Evolutionary conservation across 2,329 filamentous ascomycete species (phyloP).

Genomic region (Ascochyta koolunga): DNA sequence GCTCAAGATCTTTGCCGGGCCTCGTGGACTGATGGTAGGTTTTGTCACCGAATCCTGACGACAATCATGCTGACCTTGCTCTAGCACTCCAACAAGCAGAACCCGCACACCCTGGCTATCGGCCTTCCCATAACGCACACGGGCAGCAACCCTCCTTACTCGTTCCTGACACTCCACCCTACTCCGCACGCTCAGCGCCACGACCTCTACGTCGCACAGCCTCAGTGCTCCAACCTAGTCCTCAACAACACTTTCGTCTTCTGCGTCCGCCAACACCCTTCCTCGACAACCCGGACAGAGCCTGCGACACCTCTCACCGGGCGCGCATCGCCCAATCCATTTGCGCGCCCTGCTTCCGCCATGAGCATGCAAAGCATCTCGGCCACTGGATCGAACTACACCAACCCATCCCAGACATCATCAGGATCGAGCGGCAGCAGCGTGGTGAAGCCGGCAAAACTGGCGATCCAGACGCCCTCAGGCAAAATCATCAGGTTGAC

Average conservation of each 20-base stretch:
- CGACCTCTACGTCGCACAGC: conserved; percentile 95
- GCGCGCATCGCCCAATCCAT: conserved; percentile 58
- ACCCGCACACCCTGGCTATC: conserved; percentile 88
- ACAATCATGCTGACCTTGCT: conserved; percentile 21
- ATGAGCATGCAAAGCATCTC: conserved; percentile 66
- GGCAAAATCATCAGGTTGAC: conserved; percentile 92
- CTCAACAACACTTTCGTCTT: conserved; percentile 99
- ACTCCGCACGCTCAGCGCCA: conserved; percentile 97
- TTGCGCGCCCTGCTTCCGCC: conserved; percentile 62
- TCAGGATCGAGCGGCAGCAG: conserved; percentile 63
- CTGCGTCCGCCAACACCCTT: conserved; percentile 89
- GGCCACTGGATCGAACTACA: conserved; percentile 59
- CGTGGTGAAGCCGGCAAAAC: conserved; percentile 81
- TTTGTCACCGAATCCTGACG: not conserved
- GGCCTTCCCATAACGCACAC: conserved; percentile 88
- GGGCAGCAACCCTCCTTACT: conserved; percentile 91
- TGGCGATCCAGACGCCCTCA: conserved; percentile 91
- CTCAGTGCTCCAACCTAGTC: conserved; percentile 85
- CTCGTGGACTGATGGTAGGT: conserved; percentile 82
- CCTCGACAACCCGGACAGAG: conserved; percentile 55
- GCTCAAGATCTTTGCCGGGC: conserved; percentile 91
- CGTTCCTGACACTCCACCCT: conserved; percentile 90
- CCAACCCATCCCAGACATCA: conserved; percentile 62
- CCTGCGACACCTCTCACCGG: conserved; percentile 48
- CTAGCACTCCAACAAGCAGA: conserved; percentile 88